phyloP scores from a whole-genome alignment of 768 basidiomycete species.

The Gloeopeniophorella convolvens region DNA sequence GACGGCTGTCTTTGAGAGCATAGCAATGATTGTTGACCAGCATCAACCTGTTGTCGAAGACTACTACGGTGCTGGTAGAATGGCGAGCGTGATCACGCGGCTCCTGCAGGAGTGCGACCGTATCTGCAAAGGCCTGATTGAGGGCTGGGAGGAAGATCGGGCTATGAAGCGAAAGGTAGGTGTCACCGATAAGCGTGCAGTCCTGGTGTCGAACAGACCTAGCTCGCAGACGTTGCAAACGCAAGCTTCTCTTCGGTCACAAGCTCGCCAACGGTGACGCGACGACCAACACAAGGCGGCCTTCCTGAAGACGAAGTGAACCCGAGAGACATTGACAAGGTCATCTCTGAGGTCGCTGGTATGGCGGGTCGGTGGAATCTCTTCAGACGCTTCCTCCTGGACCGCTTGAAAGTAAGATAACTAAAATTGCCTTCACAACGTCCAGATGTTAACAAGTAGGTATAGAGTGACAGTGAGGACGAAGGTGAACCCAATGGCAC shows the following conservation, averaged over 20 bases:
- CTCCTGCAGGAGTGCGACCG: slow-evolving; percentile 84
- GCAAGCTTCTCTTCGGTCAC: slow-evolving; percentile 22
- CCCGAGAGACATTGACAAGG: slow-evolving; percentile 86
- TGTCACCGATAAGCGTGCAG: background rate
- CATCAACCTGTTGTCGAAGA: slow-evolving; percentile 98
- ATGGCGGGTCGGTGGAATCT: slow-evolving; percentile 91
- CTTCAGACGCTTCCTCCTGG: slow-evolving; percentile 81
- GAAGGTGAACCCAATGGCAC: background rate
- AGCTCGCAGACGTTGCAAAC: slow-evolving; percentile 33
- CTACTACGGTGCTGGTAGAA: slow-evolving; percentile 89
- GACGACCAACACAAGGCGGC: background rate
- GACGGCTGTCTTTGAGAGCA: slow-evolving; percentile 89
- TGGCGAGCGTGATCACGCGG: slow-evolving; percentile 69
- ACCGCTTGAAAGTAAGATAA: slow-evolving; percentile 53
- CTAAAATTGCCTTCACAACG: no score
- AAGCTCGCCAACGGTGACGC: slow-evolving; percentile 10
- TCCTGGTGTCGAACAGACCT: slow-evolving; percentile 9
- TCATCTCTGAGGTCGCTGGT: slow-evolving; percentile 79
- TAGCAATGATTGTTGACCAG: slow-evolving; percentile 94
- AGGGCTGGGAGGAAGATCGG: slow-evolving; percentile 91
- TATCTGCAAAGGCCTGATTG: slow-evolving; percentile 66
- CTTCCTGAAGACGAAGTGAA: slow-evolving; percentile 59
- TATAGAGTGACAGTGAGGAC: slow-evolving; percentile 8
- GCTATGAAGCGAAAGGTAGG: slow-evolving; percentile 70
- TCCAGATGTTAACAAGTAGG: background rate